Conservation (phyloP, 2,329 filamentous ascomycete genomes). For the Aspergillus unguis region DNA sequence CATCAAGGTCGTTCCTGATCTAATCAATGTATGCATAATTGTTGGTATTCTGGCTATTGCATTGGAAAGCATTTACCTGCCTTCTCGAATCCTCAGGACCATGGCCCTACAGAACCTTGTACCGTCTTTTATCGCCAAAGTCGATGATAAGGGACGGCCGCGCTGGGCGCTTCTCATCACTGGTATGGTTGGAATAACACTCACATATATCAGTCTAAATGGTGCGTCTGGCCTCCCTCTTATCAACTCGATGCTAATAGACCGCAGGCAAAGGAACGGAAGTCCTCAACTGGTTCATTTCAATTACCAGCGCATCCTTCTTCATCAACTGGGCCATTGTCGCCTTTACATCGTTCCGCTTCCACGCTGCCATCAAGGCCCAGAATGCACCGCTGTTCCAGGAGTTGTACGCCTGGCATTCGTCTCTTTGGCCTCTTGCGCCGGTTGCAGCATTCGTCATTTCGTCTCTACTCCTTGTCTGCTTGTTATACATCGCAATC, state of each 20-base stretch:
- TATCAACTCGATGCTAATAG: not conserved
- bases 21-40: slow-evolving; percentile 35
- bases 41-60: slow-evolving; percentile 31
- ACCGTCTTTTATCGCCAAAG: slow-evolving; percentile 24
- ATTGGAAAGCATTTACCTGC: slow-evolving; percentile 32
- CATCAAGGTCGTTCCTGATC: slow-evolving; percentile 27
- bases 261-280: slow-evolving; percentile 6
- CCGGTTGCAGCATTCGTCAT: slow-evolving; percentile 12
- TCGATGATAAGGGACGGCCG: slow-evolving; percentile 31
- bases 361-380: slow-evolving; percentile 25
- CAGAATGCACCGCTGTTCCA: slow-evolving; percentile 23
- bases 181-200: slow-evolving; percentile 18
- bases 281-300: slow-evolving; percentile 11
- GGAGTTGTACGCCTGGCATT: slow-evolving; percentile 29
- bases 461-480: slow-evolving; percentile 1
- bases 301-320: slow-evolving; percentile 31
- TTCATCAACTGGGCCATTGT: slow-evolving; percentile 38
- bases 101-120: slow-evolving; percentile 30
- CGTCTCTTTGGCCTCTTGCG: slow-evolving; percentile 27
- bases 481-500: slow-evolving; percentile 2
- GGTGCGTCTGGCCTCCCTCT: slow-evolving; percentile 13
- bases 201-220: slow-evolving; percentile 34
- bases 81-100: slow-evolving; percentile 30
- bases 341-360: slow-evolving; percentile 30
- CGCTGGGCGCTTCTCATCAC: slow-evolving; percentile 28